Evolutionary conservation across 2,329 filamentous ascomycete species (phyloP).

Genomic region (Stagonosporopsis cucurbitacearum): DNA sequence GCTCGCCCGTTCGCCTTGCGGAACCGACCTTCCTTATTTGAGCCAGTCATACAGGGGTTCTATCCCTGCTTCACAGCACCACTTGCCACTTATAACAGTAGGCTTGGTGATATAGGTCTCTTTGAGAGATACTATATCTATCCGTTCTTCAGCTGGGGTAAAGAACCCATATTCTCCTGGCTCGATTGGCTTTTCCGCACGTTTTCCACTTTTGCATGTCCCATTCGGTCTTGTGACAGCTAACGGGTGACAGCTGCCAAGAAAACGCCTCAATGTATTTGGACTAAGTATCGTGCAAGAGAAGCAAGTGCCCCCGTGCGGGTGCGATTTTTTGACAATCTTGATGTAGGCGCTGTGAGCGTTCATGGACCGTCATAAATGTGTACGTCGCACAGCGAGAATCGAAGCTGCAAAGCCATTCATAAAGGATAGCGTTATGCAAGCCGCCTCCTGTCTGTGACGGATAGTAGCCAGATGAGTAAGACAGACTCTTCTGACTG

Average conservation of each 20-base stretch:
- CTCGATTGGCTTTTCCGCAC: constrained; percentile 2
- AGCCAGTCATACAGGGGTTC: constrained; percentile 7
- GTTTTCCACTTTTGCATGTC: constrained; percentile 1
- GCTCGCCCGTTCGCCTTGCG: constrained; percentile 10
- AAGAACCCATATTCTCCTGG: neutral
- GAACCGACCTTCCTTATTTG: constrained; percentile 20
- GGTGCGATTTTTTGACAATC: neutral
- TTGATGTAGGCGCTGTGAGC: too few species aligned
- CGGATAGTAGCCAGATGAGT: too few species aligned
- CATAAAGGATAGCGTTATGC: neutral
- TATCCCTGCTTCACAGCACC: neutral
- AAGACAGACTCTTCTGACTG: too few species aligned
- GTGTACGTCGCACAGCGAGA: neutral
- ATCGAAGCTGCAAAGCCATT: too few species aligned
- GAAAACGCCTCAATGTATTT: neutral
- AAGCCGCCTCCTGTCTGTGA: too few species aligned
- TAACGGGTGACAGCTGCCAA: neutral
- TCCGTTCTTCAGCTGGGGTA: neutral
- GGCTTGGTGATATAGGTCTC: neutral
- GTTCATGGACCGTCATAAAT: too few species aligned
- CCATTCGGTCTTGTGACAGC: neutral
- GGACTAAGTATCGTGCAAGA: neutral
- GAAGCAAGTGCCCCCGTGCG: neutral
- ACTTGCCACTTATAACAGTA: constrained; percentile 7
- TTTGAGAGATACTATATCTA: neutral